Conservation (phyloP, 2,329 filamentous ascomycete species). For the Talaromyces sp. region DNA sequence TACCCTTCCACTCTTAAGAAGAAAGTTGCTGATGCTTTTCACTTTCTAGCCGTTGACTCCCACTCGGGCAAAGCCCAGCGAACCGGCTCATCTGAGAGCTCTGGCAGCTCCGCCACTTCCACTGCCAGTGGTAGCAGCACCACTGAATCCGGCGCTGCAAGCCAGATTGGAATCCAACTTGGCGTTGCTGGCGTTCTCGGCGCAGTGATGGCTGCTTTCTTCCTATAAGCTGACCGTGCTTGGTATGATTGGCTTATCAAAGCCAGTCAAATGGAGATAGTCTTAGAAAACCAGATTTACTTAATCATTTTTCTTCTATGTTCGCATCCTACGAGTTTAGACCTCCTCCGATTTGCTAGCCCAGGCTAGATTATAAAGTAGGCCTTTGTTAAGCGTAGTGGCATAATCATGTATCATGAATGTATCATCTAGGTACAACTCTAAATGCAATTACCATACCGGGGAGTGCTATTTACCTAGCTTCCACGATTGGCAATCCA, state of each 20-base stretch:
- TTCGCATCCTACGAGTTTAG: too few species aligned
- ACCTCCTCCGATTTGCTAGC: neutral
- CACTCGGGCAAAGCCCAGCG: slow-evolving; percentile 13
- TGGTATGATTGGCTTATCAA: neutral
- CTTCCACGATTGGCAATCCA: neutral
- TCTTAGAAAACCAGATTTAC: slow-evolving; percentile 6
- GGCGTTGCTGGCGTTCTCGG: slow-evolving; percentile 32
- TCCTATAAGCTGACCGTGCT: slow-evolving; percentile 27
- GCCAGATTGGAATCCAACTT: slow-evolving; percentile 23
- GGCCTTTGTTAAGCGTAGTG: neutral
- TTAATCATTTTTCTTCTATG: too few species aligned
- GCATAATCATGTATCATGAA: neutral
- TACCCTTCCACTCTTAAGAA: neutral
- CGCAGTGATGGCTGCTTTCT: slow-evolving; percentile 32
- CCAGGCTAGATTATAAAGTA: too few species aligned
- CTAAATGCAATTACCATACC: neutral
- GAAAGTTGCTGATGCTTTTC: neutral
- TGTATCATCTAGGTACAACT: too few species aligned
- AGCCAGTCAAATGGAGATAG: neutral
- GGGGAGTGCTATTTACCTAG: neutral
- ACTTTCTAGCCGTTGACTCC: slow-evolving; percentile 15
- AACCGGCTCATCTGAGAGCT: slow-evolving; percentile 6
- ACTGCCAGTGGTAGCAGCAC: slow-evolving; percentile 12
- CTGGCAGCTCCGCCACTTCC: slow-evolving; percentile 4
- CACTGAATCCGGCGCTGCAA: slow-evolving; percentile 28